Percentiles rank a stretch among this genome's conserved stretches.
These are phyloP conservation scores for Seiridium unicorne DNA, from an alignment of 2,329 filamentous ascomycete genomes.

Conservation along the genomic window DNA sequence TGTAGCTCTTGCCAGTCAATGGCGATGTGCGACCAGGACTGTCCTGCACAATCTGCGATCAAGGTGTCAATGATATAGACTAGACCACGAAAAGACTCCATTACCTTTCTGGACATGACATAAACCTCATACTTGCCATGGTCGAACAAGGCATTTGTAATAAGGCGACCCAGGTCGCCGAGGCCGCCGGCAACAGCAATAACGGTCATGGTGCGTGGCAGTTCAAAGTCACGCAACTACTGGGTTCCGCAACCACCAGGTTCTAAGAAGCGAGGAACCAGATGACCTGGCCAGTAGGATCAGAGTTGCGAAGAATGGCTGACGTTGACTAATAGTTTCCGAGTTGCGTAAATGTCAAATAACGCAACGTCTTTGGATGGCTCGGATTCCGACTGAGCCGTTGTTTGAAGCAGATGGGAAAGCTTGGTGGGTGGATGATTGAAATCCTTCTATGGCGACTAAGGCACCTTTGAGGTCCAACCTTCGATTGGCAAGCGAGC, in stretches of 20 bases:
- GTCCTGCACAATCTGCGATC: conserved; percentile 10
- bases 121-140: conserved; percentile 24
- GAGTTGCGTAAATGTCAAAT: not conserved
- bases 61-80: conserved; percentile 5
- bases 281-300: too few relatives aligned
- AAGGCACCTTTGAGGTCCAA: not conserved
- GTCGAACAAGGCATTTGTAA: conserved; percentile 21
- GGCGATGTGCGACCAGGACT: conserved; percentile 16
- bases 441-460: not conserved
- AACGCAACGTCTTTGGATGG: not conserved
- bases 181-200: conserved; percentile 24
- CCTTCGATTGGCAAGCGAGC: too few relatives aligned
- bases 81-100: not conserved
- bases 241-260: not conserved
- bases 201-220: conserved; percentile 20
- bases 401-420: not conserved
- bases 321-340: not conserved
- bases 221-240: not conserved
- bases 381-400: not conserved
- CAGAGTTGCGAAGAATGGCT: not conserved
- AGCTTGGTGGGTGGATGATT: not conserved
- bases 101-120: conserved; percentile 25
- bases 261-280: too few relatives aligned
- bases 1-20: conserved; percentile 17
- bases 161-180: conserved; percentile 22